Conservation (phyloP, 768 basidiomycete species). For the Termitomyces sp. region DNA sequence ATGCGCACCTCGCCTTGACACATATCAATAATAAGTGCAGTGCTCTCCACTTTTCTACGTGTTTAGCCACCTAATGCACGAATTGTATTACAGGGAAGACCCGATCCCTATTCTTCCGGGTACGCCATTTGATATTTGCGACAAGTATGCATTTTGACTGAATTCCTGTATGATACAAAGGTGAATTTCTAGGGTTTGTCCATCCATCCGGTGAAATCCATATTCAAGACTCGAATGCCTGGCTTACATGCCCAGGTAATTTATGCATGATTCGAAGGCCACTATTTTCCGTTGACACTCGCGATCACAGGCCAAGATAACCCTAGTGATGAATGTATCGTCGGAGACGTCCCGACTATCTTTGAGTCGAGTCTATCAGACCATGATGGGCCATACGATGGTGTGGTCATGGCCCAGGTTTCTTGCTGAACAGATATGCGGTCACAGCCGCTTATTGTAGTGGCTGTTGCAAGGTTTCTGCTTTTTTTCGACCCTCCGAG, state of each 20-base stretch:
- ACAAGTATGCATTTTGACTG: too few relatives aligned
- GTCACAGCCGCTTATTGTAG: not conserved
- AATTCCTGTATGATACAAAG: constrained; percentile 4
- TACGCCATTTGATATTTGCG: not conserved
- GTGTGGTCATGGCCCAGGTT: constrained; percentile 23
- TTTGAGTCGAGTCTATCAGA: constrained; percentile 35
- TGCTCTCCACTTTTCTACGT: not conserved
- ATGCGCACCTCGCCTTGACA: constrained; percentile 32
- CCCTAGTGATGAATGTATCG: constrained; percentile 38
- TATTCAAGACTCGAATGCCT: constrained; percentile 13
- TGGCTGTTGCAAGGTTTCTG: not conserved
- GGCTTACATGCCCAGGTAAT: constrained; percentile 16
- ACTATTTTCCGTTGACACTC: not conserved
- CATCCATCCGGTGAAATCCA: constrained; percentile 29
- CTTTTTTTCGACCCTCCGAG: not conserved
- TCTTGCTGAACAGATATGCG: constrained; percentile 8
- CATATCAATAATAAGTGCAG: constrained; percentile 43
- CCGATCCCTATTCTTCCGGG: constrained; percentile 26
- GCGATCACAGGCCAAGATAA: constrained; percentile 51
- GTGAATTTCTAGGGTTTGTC: constrained; percentile 27
- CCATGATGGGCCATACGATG: constrained; percentile 42
- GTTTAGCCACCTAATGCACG: not conserved
- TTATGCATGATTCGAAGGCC: not conserved
- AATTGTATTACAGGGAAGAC: constrained; percentile 17
- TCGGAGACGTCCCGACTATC: constrained; percentile 48